Conservation (phyloP, 371 early-diverging fungal species). For the Mortierella sp. region DNA sequence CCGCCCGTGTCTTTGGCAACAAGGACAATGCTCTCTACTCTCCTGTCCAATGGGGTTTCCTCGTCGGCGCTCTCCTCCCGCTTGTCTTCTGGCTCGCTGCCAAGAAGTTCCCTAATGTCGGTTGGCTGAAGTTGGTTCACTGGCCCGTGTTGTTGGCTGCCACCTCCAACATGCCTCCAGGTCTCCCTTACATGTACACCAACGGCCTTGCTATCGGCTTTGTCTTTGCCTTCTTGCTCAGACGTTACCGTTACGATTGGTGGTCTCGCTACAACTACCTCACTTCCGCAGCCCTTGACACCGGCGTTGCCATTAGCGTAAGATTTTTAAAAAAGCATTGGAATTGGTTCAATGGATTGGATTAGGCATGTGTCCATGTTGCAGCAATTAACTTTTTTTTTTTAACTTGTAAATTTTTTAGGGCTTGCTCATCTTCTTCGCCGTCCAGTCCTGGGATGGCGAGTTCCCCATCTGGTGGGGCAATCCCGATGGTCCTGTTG, state of each 20-base stretch:
- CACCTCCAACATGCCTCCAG: slow-evolving; percentile 58
- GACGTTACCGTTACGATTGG: slow-evolving; percentile 70
- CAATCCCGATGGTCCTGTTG: slow-evolving; percentile 26
- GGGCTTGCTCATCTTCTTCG: slow-evolving; percentile 64
- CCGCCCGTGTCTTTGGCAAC: slow-evolving; percentile 75
- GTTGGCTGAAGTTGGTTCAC: slow-evolving; percentile 69
- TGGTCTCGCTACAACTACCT: slow-evolving; percentile 79
- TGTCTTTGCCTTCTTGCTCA: slow-evolving; percentile 70
- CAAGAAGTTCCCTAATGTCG: slow-evolving; percentile 56
- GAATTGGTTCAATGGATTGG: too few relatives aligned
- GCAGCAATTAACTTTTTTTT: too few relatives aligned
- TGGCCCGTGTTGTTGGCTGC: slow-evolving; percentile 76
- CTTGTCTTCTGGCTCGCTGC: slow-evolving; percentile 62
- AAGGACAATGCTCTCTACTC: slow-evolving; percentile 66
- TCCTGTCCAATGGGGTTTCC: slow-evolving; percentile 64
- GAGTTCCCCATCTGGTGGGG: slow-evolving; percentile 52
- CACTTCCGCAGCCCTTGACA: slow-evolving; percentile 78
- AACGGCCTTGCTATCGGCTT: slow-evolving; percentile 74
- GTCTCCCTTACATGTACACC: slow-evolving; percentile 58
- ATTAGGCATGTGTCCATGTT: too few relatives aligned
- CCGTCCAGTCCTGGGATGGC: slow-evolving; percentile 42
- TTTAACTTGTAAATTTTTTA: too few relatives aligned
- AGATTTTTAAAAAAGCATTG: too few relatives aligned
- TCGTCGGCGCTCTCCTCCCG: slow-evolving; percentile 69
- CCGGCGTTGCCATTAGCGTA: slow-evolving; percentile 67